Evolutionary conservation across 495 filamentous ascomycete genomes (phyloP), one percentile per base, ranked within the genome.

Genomic region (Bacidia gigantensis): DNA sequence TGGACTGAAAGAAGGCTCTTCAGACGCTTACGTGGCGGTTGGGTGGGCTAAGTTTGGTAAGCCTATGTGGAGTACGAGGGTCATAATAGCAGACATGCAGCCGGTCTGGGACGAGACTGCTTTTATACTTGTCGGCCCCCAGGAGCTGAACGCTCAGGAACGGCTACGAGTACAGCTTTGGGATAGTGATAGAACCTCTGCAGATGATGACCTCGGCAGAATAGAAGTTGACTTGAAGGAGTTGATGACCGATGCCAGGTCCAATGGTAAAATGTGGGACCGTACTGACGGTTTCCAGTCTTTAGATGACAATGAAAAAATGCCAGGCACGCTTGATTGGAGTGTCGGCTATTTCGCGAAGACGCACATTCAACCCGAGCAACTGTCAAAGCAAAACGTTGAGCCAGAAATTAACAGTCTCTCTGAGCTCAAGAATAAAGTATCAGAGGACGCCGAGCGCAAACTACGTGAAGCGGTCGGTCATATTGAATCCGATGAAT

Each of bases 21-120:
- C 78, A 21, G 83, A 87, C 62, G 66, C 76, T 1, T 87, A 86
- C 58, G 78, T 86, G 23, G 77, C 73, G 10, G 77, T 85, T 14
- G 81, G 78, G 10, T 87, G 83, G 79, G 81, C 78, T 14, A 87
- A 86, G 54, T 84, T 85, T 58, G 79, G 81, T 45, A 86, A 86
- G 56, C 79, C 83, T 32, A 64, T 81, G 43, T 70, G 62, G 61
- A 78, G 76, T 40, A 86, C 72, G 26, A 79, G 74, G 61, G 77
- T 89, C 58, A 78, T 77, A 57, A 65, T 70, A 18, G 62, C 69
- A n/a, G 74, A 83, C 12, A 74, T 82, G 62, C 63, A 49, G 47
- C 83, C 83, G 0, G 69, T 68, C 39, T 87, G 82, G 81, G 69
- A 84, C 42, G 83, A 87, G 63, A 82, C 75, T 50, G 73, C 76